Evolutionary conservation across 2,329 filamentous ascomycete species (phyloP).

Genomic region (Aspergillus texensis): DNA sequence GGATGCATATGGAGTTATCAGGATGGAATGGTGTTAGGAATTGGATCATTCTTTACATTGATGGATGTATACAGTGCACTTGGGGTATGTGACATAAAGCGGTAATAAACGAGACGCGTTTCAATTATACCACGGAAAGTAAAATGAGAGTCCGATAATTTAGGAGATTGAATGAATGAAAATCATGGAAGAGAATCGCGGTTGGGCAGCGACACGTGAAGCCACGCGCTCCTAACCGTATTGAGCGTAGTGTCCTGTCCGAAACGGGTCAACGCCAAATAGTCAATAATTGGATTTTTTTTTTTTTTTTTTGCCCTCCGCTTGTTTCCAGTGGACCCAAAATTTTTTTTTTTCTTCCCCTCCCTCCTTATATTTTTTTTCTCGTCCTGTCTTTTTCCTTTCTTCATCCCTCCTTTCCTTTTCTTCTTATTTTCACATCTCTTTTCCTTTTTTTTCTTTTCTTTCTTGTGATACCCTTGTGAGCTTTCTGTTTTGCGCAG

Average conservation of each 20-base stretch:
- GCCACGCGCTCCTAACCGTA: background rate
- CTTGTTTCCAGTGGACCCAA: background rate
- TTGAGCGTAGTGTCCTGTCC: background rate
- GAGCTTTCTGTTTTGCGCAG: constrained; percentile 35
- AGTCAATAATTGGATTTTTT: background rate
- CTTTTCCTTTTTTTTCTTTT: constrained; percentile 25
- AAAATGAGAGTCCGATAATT: background rate
- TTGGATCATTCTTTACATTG: background rate
- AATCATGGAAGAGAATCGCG: background rate
- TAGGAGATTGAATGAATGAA: background rate
- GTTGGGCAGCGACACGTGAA: constrained; percentile 12
- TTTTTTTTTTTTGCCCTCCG: background rate
- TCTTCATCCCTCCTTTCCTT: constrained; percentile 21
- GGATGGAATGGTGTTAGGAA: background rate
- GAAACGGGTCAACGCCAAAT: background rate
- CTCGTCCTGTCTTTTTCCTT: constrained; percentile 11
- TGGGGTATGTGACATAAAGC: background rate
- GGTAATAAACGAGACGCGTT: background rate
- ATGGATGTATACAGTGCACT: background rate
- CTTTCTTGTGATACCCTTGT: constrained; percentile 36
- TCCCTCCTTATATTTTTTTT: constrained; percentile 12
- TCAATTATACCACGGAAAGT: background rate
- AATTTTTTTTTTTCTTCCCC: background rate
- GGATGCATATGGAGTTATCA: background rate
- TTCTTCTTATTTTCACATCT: constrained; percentile 21